Percentiles rank a stretch among this genome's conserved stretches.
Conservation (phyloP, 2,329 filamentous ascomycete genomes). For the Penicillium sp. region DNA sequence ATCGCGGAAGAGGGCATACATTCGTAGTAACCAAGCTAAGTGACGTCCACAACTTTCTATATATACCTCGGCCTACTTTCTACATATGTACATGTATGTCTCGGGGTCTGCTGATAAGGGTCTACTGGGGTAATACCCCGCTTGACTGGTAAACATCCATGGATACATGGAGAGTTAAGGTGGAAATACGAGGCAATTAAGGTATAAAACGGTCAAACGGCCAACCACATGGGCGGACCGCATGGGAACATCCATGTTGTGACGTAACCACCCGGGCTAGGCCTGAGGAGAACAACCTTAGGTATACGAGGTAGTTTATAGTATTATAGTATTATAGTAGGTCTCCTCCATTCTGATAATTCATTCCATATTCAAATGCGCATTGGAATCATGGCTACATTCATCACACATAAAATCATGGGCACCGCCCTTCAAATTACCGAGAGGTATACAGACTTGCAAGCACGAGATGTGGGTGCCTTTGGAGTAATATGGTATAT, state of each 20-base stretch:
- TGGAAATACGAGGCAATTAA: neutral
- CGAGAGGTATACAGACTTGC: neutral
- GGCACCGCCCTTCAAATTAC: constrained; percentile 1
- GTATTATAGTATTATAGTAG: neutral
- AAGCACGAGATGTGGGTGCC: neutral
- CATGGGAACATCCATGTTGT: neutral
- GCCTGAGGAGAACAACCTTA: neutral
- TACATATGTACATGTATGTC: neutral
- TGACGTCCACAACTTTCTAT: neutral
- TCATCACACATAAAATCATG: constrained; percentile 1
- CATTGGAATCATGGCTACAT: neutral
- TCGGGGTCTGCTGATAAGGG: neutral
- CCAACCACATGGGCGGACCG: neutral
- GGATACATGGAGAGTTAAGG: neutral
- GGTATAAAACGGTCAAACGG: neutral
- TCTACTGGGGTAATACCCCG: neutral
- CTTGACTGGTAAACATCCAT: neutral
- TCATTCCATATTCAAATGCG: neutral
- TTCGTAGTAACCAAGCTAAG: neutral
- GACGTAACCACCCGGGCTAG: neutral
- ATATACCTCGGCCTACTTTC: neutral
- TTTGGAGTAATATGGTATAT: constrained; percentile 4
- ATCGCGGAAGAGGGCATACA: neutral
- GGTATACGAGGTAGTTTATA: neutral
- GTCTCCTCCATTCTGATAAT: neutral